Conservation (phyloP, 768 basidiomycete species). For the Mycena latifolia region DNA sequence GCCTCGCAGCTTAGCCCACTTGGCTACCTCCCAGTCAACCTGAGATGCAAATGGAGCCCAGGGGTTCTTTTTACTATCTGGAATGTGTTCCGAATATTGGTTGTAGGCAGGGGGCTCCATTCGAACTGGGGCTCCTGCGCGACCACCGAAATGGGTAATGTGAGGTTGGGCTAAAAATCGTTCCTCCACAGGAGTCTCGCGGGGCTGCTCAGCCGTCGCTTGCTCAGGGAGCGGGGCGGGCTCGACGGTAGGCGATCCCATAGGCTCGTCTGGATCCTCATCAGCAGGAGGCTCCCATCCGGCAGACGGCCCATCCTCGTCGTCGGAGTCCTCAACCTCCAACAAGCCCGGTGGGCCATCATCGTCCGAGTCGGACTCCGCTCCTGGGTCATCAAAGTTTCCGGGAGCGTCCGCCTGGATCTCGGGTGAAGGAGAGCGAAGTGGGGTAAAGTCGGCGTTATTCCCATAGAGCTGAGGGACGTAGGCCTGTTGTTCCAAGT, state of each 20-base stretch:
- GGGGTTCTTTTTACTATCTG: background rate
- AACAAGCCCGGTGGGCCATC: background rate
- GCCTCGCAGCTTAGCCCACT: conserved; percentile 45
- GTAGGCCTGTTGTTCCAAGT: background rate
- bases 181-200: background rate
- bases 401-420: background rate
- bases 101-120: background rate
- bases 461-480: background rate
- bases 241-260: background rate
- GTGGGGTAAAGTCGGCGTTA: background rate
- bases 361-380: background rate
- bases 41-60: conserved; percentile 41
- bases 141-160: background rate
- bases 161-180: background rate
- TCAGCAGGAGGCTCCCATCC: background rate
- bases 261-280: background rate
- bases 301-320: background rate
- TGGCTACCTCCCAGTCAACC: conserved; percentile 43
- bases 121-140: background rate
- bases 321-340: background rate
- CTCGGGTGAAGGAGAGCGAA: background rate
- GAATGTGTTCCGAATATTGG: background rate
- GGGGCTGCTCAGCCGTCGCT: no score
- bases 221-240: background rate
- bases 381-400: background rate